Conservation (phyloP, 257 asterid genomes). For the Rauvolfia tetraphylla region DNA sequence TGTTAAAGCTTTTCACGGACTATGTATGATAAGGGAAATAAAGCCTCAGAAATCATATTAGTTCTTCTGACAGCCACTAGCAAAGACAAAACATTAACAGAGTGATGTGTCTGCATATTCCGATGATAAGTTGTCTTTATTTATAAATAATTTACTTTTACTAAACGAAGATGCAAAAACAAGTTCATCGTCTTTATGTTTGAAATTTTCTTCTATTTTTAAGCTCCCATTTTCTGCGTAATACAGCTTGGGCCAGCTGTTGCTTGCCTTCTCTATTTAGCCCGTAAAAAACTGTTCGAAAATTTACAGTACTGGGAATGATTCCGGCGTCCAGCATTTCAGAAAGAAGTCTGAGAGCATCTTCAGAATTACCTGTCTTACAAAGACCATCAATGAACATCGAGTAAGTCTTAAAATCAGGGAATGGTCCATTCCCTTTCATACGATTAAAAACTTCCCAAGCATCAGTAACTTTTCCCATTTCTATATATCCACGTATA, state of each 20-base stretch:
- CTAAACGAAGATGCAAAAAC: too few relatives aligned
- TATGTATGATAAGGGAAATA: too few relatives aligned
- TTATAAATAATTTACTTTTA: too few relatives aligned
- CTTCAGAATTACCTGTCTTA: constrained; percentile 63
- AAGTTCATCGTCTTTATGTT: neutral
- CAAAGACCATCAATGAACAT: constrained; percentile 72
- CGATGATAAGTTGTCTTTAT: too few relatives aligned
- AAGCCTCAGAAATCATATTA: too few relatives aligned
- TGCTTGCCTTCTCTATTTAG: constrained; percentile 82
- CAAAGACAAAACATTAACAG: too few relatives aligned
- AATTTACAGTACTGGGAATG: constrained; percentile 69
- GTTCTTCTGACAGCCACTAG: too few relatives aligned
- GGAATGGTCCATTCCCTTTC: constrained; percentile 53
- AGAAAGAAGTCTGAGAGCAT: constrained; percentile 52
- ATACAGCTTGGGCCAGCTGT: constrained; percentile 47
- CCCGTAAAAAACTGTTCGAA: constrained; percentile 55
- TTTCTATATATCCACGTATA: constrained; percentile 66
- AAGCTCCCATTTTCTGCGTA: constrained; percentile 52
- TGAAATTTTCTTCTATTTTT: constrained; percentile 47
- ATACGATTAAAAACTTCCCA: constrained; percentile 49
- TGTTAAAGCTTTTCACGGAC: too few relatives aligned
- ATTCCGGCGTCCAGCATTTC: constrained; percentile 67
- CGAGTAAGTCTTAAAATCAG: constrained; percentile 79
- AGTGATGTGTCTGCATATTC: too few relatives aligned
- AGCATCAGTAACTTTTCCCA: constrained; percentile 55